These are phyloP conservation scores for Lipomyces lipofer DNA, from an alignment of 805 yeast genomes.

Conservation along the genomic window DNA sequence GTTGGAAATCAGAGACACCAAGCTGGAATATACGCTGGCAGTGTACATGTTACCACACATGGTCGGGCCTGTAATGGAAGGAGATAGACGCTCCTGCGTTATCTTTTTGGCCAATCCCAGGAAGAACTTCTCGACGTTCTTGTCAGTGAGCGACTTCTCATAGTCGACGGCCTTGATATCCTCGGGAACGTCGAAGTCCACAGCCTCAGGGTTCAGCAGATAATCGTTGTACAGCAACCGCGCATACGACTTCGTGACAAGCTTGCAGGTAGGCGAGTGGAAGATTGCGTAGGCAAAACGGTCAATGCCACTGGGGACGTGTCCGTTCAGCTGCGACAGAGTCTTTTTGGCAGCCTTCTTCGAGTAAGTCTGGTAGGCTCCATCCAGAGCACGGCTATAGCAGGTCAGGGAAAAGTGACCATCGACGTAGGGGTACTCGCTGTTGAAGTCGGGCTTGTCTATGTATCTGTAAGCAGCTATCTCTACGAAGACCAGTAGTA, in stretches of 20 bases:
- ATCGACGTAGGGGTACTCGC: slow-evolving; percentile 96
- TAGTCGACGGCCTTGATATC: slow-evolving; percentile 63
- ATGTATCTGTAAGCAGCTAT: not conserved
- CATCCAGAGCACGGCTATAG: slow-evolving; percentile 90
- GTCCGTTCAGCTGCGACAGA: slow-evolving; percentile 45
- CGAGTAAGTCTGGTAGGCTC: slow-evolving; percentile 79
- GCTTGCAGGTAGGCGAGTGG: slow-evolving; percentile 98
- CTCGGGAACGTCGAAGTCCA: slow-evolving; percentile 44
- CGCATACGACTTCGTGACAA: slow-evolving; percentile 89
- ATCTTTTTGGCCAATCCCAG: slow-evolving; percentile 71
- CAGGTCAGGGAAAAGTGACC: slow-evolving; percentile 94
- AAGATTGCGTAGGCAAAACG: slow-evolving; percentile 89
- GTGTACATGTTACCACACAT: slow-evolving; percentile 99
- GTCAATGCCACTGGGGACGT: slow-evolving; percentile 56
- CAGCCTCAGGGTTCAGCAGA: slow-evolving; percentile 61
- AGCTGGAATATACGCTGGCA: slow-evolving; percentile 85
- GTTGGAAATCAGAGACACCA: slow-evolving; percentile 75
- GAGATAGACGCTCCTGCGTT: slow-evolving; percentile 67
- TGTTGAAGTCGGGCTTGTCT: slow-evolving; percentile 82
- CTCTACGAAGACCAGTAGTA: not conserved
- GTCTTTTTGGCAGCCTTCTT: slow-evolving; percentile 64
- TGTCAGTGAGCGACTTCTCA: slow-evolving; percentile 78
- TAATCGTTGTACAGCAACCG: slow-evolving; percentile 89
- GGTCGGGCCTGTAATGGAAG: slow-evolving; percentile 84
- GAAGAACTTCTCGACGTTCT: slow-evolving; percentile 79